These are phyloP conservation scores for Hypoxylon subgilvum DNA, from an alignment of 495 filamentous ascomycete species.

Conservation along the genomic window DNA sequence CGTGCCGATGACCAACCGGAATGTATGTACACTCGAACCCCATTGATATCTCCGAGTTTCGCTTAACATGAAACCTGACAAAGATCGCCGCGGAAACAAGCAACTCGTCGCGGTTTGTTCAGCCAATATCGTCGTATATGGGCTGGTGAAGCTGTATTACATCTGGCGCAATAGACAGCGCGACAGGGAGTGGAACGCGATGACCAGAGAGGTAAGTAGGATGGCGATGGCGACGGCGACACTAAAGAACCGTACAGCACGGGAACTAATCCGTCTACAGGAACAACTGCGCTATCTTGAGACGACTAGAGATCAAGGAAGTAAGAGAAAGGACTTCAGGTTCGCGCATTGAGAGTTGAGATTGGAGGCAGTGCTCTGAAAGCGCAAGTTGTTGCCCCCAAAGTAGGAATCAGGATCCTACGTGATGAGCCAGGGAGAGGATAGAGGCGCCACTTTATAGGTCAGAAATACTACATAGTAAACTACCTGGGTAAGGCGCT, in stretches of 20 bases:
- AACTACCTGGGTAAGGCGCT: no score
- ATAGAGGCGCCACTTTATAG: no score
- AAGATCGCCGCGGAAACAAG: slow-evolving; percentile 65
- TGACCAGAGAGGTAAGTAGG: slow-evolving; percentile 64
- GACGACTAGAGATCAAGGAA: slow-evolving; percentile 31
- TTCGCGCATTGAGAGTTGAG: slow-evolving; percentile 20
- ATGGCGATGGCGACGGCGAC: no score
- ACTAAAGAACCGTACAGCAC: neutral
- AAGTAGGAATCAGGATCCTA: no score
- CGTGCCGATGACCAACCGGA: slow-evolving; percentile 59
- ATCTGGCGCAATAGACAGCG: slow-evolving; percentile 59
- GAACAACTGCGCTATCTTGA: slow-evolving; percentile 29
- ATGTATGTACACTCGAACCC: neutral
- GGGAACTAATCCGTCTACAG: slow-evolving; percentile 5
- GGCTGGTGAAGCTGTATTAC: slow-evolving; percentile 66
- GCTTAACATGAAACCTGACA: slow-evolving; percentile 59
- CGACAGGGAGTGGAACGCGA: slow-evolving; percentile 60
- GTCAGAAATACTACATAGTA: no score
- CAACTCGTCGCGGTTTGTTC: slow-evolving; percentile 62
- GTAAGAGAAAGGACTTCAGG: slow-evolving; percentile 29
- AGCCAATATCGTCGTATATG: slow-evolving; percentile 62
- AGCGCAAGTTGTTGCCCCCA: no score
- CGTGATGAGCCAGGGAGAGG: no score
- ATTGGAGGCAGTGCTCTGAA: neutral
- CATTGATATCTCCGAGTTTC: neutral